Conservation (phyloP, 805 yeast genomes). For the Candida tallmaniae region DNA sequence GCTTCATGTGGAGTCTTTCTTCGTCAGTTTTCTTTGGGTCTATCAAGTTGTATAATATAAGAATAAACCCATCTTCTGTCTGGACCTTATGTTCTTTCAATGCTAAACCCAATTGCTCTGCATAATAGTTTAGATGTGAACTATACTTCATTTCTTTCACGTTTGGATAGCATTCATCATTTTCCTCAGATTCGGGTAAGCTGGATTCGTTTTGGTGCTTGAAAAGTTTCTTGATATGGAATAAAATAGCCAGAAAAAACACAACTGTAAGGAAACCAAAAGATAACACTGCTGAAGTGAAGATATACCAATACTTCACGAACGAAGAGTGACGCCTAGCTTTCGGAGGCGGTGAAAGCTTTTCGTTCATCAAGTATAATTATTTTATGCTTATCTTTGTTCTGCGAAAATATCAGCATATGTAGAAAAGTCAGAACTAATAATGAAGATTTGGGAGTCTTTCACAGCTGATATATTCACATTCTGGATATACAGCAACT, state of each 20-base stretch:
- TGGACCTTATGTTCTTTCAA: constrained; percentile 55
- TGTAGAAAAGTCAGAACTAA: too few relatives aligned
- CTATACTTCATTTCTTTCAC: constrained; percentile 27
- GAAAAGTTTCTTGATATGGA: constrained; percentile 25
- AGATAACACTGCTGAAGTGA: constrained; percentile 16
- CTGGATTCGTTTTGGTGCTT: constrained; percentile 26
- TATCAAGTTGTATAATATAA: constrained; percentile 61
- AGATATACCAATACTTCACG: constrained; percentile 7
- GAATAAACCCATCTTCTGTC: constrained; percentile 76
- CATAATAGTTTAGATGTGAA: constrained; percentile 61
- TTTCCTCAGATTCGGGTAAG: constrained; percentile 19
- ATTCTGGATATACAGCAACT: too few relatives aligned
- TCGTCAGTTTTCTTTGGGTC: constrained; percentile 39
- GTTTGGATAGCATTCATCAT: constrained; percentile 33
- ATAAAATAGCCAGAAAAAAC: constrained; percentile 23
- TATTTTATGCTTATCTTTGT: too few relatives aligned
- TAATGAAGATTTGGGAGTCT: too few relatives aligned
- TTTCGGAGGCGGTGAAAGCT: not conserved
- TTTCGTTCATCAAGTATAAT: not conserved
- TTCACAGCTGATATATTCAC: too few relatives aligned
- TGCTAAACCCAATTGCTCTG: constrained; percentile 53
- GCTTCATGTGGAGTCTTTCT: constrained; percentile 39
- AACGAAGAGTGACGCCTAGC: not conserved
- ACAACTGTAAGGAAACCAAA: constrained; percentile 23
- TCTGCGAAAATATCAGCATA: too few relatives aligned